phyloP scores from a whole-genome alignment of 169 alveolate species.

The Eimeria falciformis region DNA sequence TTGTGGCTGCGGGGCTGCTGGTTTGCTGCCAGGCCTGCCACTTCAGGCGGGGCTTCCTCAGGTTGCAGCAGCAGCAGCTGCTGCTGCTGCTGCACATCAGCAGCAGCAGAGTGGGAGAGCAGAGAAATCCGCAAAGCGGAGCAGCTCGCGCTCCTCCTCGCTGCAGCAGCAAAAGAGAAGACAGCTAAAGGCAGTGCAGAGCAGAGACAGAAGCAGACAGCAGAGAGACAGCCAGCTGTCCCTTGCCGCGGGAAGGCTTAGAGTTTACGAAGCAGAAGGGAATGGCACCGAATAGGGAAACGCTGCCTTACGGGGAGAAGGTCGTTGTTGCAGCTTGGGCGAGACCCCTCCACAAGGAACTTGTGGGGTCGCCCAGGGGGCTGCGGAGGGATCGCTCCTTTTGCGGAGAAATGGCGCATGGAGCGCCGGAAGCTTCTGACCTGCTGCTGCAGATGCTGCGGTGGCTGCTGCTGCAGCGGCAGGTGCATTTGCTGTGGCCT shows the following conservation, averaged over 20 bases:
- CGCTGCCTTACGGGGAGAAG: background rate
- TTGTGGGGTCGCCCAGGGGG: background rate
- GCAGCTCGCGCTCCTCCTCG: slow-evolving; percentile 61
- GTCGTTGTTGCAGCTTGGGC: no score
- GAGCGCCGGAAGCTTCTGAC: background rate
- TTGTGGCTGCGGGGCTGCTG: slow-evolving; percentile 42
- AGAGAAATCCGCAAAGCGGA: background rate
- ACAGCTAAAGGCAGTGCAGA: background rate
- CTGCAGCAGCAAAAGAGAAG: slow-evolving; percentile 17
- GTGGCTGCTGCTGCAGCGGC: slow-evolving; percentile 1
- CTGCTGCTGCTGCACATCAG: background rate
- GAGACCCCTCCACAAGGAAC: no score
- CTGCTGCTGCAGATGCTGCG: background rate
- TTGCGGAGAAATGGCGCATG: slow-evolving; percentile 4
- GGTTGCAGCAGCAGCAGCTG: slow-evolving; percentile 3
- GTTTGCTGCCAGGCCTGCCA: slow-evolving; percentile 1
- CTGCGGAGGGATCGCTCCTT: slow-evolving; percentile 17
- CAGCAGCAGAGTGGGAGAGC: background rate
- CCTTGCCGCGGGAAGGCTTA: no score
- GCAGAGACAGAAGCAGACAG: background rate
- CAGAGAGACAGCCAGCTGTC: background rate
- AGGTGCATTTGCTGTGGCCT: background rate
- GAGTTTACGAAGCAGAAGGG: no score
- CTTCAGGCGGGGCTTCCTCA: slow-evolving; percentile 5
- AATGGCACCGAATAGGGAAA: no score